A percentile compares a stretch with the other conserved stretches of the same genome.
phyloP scores from a whole-genome alignment of 2,329 filamentous ascomycete species.

The Chalaropsis thielavioides region DNA sequence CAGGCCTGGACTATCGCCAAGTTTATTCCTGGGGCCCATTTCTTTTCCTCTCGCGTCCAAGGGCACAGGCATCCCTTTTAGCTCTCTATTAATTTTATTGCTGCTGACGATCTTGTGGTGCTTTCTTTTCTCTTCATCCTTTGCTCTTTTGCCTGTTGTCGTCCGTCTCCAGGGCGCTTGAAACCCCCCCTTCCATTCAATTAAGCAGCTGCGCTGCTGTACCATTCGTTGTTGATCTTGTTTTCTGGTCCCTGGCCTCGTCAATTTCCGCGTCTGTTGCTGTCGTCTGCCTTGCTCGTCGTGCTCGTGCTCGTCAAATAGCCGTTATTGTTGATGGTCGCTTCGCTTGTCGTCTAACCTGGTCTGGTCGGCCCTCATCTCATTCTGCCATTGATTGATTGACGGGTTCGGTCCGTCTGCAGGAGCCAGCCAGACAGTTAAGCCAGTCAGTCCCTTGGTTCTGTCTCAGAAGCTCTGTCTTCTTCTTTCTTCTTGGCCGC shows the following conservation, averaged over 20 bases:
- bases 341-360: constrained; percentile 3
- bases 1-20: background rate
- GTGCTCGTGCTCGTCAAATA: background rate
- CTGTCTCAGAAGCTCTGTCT: background rate
- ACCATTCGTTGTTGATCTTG: background rate
- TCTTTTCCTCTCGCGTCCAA: background rate
- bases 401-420: too few species aligned
- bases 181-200: background rate
- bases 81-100: background rate
- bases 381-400: background rate
- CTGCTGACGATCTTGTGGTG: background rate
- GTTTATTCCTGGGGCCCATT: background rate
- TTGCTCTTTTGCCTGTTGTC: background rate
- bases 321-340: background rate
- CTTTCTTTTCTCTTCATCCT: background rate
- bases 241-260: background rate
- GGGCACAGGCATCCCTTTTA: constrained; percentile 1
- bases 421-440: too few species aligned
- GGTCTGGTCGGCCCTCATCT: background rate
- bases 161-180: background rate
- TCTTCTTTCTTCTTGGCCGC: too few species aligned
- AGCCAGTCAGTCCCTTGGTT: background rate
- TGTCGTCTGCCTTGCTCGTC: background rate
- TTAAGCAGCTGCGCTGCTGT: background rate
- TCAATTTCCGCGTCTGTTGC: background rate